A percentile compares a stretch with the other conserved stretches of the same genome.
Evolutionary conservation across 2,329 filamentous ascomycete species (phyloP).

Genomic region (Xylaria hypoxylon): DNA sequence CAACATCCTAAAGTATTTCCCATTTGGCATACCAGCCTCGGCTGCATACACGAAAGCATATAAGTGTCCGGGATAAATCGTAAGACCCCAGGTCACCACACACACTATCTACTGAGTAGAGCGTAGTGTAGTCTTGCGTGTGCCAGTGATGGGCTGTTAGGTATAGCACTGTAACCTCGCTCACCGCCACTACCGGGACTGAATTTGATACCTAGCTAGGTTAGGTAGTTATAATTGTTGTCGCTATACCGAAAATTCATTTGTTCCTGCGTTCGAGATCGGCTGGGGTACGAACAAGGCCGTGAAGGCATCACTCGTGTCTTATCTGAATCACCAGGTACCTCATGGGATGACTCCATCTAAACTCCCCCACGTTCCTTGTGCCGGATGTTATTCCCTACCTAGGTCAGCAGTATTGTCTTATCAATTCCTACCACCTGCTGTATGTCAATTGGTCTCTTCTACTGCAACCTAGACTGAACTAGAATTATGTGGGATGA

Average conservation of each 20-base stretch:
- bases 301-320: not conserved
- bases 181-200: slow-evolving; percentile 29
- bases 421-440: not conserved
- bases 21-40: slow-evolving; percentile 4
- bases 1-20: not conserved
- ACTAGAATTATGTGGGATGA: slow-evolving; percentile 13
- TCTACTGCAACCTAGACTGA: slow-evolving; percentile 11
- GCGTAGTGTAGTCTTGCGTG: too few relatives aligned
- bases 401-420: not conserved
- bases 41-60: slow-evolving; percentile 10
- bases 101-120: too few relatives aligned
- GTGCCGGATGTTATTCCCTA: slow-evolving; percentile 8
- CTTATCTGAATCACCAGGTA: slow-evolving; percentile 15
- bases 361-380: slow-evolving; percentile 19
- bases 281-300: slow-evolving; percentile 13
- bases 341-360: slow-evolving; percentile 17
- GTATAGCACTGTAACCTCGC: slow-evolving; percentile 21
- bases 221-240: slow-evolving; percentile 6
- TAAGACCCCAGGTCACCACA: slow-evolving; percentile 6
- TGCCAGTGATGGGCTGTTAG: slow-evolving; percentile 7
- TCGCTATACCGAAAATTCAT: slow-evolving; percentile 17
- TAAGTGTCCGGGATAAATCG: slow-evolving; percentile 9
- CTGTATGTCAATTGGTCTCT: slow-evolving; percentile 5
- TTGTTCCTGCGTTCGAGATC: slow-evolving; percentile 31
- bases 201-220: too few relatives aligned